Evolutionary conservation across 208 protist species (phyloP).

Genomic region (Crithidia bombi): DNA sequence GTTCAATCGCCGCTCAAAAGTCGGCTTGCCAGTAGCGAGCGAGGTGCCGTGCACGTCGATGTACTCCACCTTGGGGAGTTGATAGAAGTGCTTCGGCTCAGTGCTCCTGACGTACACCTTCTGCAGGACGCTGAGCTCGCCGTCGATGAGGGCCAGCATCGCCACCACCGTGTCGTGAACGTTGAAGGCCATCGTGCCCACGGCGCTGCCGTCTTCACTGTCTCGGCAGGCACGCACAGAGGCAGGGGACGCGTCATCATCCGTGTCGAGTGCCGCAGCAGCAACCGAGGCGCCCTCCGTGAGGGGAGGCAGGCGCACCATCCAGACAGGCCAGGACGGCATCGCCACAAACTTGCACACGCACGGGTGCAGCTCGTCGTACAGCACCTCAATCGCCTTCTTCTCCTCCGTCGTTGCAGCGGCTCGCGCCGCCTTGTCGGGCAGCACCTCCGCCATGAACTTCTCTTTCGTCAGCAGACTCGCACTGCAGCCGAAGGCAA

Average conservation of each 20-base stretch:
- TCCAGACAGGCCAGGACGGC: constrained; percentile 43
- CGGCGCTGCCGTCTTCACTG: not conserved
- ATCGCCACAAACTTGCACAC: constrained; percentile 66
- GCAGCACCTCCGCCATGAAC: constrained; percentile 32
- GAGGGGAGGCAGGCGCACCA: constrained; percentile 43
- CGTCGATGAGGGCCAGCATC: constrained; percentile 53
- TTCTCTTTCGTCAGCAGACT: constrained; percentile 31
- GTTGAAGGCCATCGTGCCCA: constrained; percentile 1
- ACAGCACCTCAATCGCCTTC: constrained; percentile 32
- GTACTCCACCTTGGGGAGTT: constrained; percentile 77
- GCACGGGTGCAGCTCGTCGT: constrained; percentile 42
- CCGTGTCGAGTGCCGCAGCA: constrained; percentile 12
- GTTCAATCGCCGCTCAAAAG: constrained; percentile 30
- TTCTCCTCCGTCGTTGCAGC: constrained; percentile 19
- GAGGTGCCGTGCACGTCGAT: constrained; percentile 70
- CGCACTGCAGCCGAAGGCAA: constrained; percentile 78
- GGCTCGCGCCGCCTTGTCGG: constrained; percentile 23
- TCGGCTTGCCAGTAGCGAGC: constrained; percentile 55
- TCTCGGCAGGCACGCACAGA: constrained; percentile 9
- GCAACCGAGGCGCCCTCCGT: not conserved
- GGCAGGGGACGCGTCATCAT: constrained; percentile 10
- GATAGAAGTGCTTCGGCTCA: constrained; percentile 82
- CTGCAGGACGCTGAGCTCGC: constrained; percentile 59
- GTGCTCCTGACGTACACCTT: constrained; percentile 68
- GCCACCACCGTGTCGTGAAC: constrained; percentile 41